Evolutionary conservation across 106 monocot species (phyloP), one percentile per base, ranked within the genome.

Genomic region (Platanthera zijinensis): DNA sequence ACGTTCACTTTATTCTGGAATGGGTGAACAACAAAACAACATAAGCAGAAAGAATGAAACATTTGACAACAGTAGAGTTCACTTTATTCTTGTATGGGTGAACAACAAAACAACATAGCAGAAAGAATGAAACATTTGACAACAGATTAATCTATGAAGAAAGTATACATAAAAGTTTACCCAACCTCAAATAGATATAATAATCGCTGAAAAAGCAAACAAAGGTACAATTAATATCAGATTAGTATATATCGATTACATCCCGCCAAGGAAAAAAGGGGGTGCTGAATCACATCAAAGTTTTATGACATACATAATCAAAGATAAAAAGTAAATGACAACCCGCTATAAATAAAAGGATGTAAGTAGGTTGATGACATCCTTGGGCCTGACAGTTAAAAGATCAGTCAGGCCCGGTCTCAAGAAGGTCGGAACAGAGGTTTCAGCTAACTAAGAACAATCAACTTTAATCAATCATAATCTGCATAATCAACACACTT

Each of bases 371-470:
- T 32, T 30, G 12, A 66, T 66, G 66, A 51, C 85, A 78, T 80
- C 76, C 84, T 56, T 75, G 61, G 63, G 21, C 85, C 80, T 73
- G 84, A 86, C 93, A 80, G 80, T 75, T 86, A 90, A 90, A 93
- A 93, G 80, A 88, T 90, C 72, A 88, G 83, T 77, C 93, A 84
- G 71, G 83, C 72, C 69, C 80, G 80, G 68, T 64, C 85, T 74
- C 67, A 82, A 62, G 47, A 49, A 77, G 73, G 82, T 80, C 76
- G 87, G 87, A 66, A 78, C 69, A 53, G 73, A 81, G 69, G 76
- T 76, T 74, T 81, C 22, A 72, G 73, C 77, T 80, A 85, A 70
- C 81, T 77, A 82, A 50, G 21, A 82, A 71, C 82, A 74, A 79
- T 82, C 77, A 84, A 75, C 75, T 50, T 73, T 74, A 80, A 82